Base-by-base conservation (phyloP, 2,329 filamentous ascomycete genomes). In the Rhynchosporium secalis region DNA sequence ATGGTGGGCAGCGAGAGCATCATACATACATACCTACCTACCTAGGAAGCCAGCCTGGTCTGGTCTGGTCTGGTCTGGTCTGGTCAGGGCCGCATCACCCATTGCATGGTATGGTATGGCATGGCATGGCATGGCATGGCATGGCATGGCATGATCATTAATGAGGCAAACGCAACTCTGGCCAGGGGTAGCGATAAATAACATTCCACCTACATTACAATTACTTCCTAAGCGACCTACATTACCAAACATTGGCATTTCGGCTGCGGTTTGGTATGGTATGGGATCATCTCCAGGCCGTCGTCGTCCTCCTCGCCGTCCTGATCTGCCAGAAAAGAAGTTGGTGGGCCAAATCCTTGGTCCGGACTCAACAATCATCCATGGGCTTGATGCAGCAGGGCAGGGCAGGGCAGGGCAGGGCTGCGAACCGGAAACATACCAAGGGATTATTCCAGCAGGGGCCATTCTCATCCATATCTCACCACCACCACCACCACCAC, bases 291-390 rank as follows among this genome's bases (percentile, higher is more conserved):
- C 20, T 20, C 20, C 20, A 20, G 20, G 20, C 20, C 20, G 20
- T 20, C 20, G 20, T 20, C 20, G 20, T 20, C 1, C 1, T 20
- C 20, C 20, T 20, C 20, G 47, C 33, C n/a, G 46, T 20, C 36
- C 31, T 41, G 52, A 40, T 40, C 52, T 41, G 52, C 52, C 36
- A 40, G 29, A 45, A 33, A 28, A 4, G 51, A 28, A 4, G 51
- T 15, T 40, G 15, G 26, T 20, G 45, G 45, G 26, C 57, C 33
- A 54, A 33, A 15, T 56, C 36, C 45, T 56, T 43, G 51, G 59
- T 51, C 51, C 52, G 43, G 51, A 48, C 52, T 61, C 59, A 56
- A 56, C 59, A 28, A 56, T 28, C 7, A 20, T 20, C 20, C 20
- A 20, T 20, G 20, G 20, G 20, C 20, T 20, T 20, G 20, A 20